Conservation (phyloP, 495 filamentous ascomycete species). For the Pyronema omphalodes region DNA sequence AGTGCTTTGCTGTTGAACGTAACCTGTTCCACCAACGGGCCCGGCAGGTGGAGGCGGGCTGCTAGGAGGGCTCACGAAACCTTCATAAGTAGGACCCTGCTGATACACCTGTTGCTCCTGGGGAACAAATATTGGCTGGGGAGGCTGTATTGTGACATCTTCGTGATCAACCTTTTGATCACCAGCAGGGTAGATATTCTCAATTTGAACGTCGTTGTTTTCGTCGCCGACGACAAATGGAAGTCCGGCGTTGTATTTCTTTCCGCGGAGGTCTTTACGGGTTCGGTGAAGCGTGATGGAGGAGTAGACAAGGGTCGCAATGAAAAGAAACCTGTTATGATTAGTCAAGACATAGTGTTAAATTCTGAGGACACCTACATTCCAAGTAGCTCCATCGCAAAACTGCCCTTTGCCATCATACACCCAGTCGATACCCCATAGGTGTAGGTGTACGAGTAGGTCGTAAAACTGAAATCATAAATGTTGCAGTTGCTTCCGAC, state of each 20-base stretch:
- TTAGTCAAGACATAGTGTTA: background rate
- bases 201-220: background rate
- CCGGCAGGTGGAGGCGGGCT: background rate
- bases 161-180: background rate
- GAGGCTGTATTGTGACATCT: background rate
- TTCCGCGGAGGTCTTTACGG: slow-evolving; percentile 16
- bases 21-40: background rate
- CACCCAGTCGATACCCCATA: background rate
- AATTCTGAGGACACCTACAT: slow-evolving; percentile 9
- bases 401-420: slow-evolving; percentile 6
- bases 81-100: background rate
- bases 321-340: slow-evolving; percentile 17
- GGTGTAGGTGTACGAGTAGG: background rate
- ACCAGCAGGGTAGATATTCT: background rate
- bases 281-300: slow-evolving; percentile 14
- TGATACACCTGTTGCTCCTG: background rate
- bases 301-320: slow-evolving; percentile 15
- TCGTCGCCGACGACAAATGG: background rate
- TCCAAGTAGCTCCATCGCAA: slow-evolving; percentile 11
- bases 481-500: slow-evolving; percentile 1
- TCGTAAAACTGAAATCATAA: background rate
- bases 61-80: slow-evolving; percentile 1
- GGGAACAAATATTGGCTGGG: background rate
- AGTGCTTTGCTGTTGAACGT: background rate
- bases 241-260: slow-evolving; percentile 10